Percentiles rank a stretch among this genome's conserved stretches.
These are phyloP conservation scores for Phytophthora melonis DNA, from an alignment of 352 stramenopile species.

Conservation along the genomic window DNA sequence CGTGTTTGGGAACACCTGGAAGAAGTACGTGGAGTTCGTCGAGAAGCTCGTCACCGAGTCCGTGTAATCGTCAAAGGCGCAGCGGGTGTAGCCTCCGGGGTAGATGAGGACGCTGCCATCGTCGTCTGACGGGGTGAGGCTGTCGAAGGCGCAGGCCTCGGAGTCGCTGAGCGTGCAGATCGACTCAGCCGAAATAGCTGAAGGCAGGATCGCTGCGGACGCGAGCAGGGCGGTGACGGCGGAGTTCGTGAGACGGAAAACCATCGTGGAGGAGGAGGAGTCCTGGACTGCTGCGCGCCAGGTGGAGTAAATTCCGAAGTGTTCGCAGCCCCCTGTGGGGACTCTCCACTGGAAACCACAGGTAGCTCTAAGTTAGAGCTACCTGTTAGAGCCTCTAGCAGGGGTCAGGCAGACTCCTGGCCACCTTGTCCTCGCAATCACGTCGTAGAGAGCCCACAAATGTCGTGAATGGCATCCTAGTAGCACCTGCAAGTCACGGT, in stretches of 20 bases:
- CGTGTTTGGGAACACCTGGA: constrained; percentile 62
- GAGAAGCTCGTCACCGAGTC: constrained; percentile 41
- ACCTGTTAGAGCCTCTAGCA: too few species aligned
- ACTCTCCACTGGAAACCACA: too few species aligned
- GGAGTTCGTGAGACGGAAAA: constrained; percentile 13
- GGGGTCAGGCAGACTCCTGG: constrained; percentile 14
- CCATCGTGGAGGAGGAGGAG: constrained; percentile 22
- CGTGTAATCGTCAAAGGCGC: constrained; percentile 56
- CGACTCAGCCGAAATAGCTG: constrained; percentile 22
- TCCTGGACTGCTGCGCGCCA: constrained; percentile 20
- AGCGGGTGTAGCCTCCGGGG: constrained; percentile 58
- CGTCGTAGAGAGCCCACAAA: constrained; percentile 26
- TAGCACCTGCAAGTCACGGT: constrained; percentile 21
- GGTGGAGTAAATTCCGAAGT: constrained; percentile 36
- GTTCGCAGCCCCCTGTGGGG: not conserved
- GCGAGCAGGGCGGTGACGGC: constrained; percentile 13
- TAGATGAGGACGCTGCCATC: constrained; percentile 57
- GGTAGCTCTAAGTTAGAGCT: too few species aligned
- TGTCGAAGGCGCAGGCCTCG: constrained; percentile 41
- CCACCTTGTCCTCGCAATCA: constrained; percentile 12
- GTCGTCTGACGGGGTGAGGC: constrained; percentile 30
- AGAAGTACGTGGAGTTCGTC: constrained; percentile 64
- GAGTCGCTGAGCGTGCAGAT: constrained; percentile 41
- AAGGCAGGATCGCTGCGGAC: constrained; percentile 18
- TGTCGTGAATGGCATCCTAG: constrained; percentile 27